Percentiles rank a stretch among this genome's conserved stretches.
These are phyloP conservation scores for Hamamelis virginiana DNA, from an alignment of 164 flowering plant genomes.

Conservation along the genomic window DNA sequence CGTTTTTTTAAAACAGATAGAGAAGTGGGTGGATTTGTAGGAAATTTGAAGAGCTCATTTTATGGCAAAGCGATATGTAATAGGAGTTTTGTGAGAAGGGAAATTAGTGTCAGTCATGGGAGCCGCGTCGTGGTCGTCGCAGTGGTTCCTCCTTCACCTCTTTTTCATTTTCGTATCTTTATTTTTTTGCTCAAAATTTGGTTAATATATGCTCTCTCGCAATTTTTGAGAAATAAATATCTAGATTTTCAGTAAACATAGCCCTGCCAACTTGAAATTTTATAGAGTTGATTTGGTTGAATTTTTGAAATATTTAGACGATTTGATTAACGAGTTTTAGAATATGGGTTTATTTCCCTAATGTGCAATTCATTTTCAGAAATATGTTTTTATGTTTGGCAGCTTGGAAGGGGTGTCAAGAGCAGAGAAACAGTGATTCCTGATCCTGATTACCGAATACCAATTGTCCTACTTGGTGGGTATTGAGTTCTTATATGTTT, in stretches of 20 bases:
- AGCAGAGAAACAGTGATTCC: constrained; percentile 70
- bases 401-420: constrained; percentile 54
- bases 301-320: neutral
- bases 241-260: neutral
- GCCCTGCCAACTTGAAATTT: neutral
- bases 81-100: constrained; percentile 23
- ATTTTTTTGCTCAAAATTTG: neutral
- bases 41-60: constrained; percentile 33
- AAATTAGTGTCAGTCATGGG: constrained; percentile 12
- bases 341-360: neutral
- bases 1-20: constrained; percentile 35
- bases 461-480: constrained; percentile 74
- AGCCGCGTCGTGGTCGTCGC: constrained; percentile 34
- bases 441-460: constrained; percentile 87
- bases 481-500: neutral
- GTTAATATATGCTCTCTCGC: neutral
- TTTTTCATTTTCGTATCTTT: neutral
- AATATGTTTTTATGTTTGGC: constrained; percentile 18
- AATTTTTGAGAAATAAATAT: neutral
- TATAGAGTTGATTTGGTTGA: neutral
- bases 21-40: constrained; percentile 27
- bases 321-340: neutral
- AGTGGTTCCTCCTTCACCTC: constrained; percentile 37
- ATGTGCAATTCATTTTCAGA: neutral
- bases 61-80: constrained; percentile 19